Evolutionary conservation across 352 stramenopile genomes (phyloP), one percentile per base, ranked within the genome.

Genomic region (Aphanomyces stellatus): DNA sequence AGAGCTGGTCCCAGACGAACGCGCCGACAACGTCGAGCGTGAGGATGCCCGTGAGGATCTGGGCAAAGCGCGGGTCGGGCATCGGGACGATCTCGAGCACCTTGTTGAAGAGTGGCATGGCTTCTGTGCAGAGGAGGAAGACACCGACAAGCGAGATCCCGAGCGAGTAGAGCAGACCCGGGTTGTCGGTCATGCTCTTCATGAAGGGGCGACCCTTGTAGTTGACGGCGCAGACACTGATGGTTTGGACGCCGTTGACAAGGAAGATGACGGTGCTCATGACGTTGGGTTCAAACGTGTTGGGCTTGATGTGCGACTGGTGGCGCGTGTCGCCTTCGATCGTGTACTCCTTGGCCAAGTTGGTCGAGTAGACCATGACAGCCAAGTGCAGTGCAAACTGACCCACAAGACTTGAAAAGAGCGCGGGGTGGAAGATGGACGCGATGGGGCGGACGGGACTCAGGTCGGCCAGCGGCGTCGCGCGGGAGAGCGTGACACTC

Each of bases 141-240:
- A 94, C 85, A 24, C 84, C 87, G 40, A 94, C 86, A 51, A 94
- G 85, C 51, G 80, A 90, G 59, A 94, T 77, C 0, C 85, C 85
- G 1, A 96, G 82, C 59, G 87, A 96, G 76, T 94, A 94, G 27
- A 99, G 80, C n/a, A 99, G 71, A n/a, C 92, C 74, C 11, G 91
- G 91, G 74, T 99, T 99, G 55, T 99, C 91, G 31, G 76, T 88
- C 74, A 99, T 92, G 65, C 88, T 93, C 80, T 99, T 96, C 91
- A 99, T 98, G 83, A 99, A 99, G 43, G 97, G 97, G 60, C 93
- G 85, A 19, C 97, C 97, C 76, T 96, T 91, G 86, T 99, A 99
- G 80, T 99, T 99, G 19, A 98, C 93, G 1, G 91, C 82, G 71
- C 99, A 99, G n/a, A 98, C 98, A 73, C 97, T 99, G n/a, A 98